These are phyloP conservation scores for Suillus subaureus DNA, from an alignment of 768 basidiomycete species.

Conservation along the genomic window DNA sequence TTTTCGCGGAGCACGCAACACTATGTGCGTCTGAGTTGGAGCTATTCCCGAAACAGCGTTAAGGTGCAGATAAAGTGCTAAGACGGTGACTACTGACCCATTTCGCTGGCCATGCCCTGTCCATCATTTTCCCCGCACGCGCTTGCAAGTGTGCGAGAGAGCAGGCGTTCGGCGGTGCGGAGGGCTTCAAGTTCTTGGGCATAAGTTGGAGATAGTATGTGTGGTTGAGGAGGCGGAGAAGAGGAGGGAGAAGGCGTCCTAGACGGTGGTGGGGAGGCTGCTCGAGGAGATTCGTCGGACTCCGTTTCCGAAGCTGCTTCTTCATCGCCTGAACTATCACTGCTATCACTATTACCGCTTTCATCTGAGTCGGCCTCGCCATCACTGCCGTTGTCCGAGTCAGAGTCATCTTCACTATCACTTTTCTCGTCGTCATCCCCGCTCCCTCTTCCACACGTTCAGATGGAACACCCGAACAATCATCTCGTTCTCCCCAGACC, in stretches of 20 bases:
- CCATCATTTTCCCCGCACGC: conserved; percentile 45
- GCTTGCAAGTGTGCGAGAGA: conserved; percentile 47
- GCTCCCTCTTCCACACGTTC: conserved; percentile 31
- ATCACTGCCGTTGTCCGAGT: conserved; percentile 27
- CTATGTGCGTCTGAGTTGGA: conserved; percentile 49
- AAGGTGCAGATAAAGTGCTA: neutral
- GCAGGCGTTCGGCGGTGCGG: conserved; percentile 40
- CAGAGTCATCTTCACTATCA: conserved; percentile 12
- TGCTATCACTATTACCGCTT: neutral
- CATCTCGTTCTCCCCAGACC: conserved; percentile 28
- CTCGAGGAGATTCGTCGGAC: conserved; percentile 27
- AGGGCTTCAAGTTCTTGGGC: conserved; percentile 38
- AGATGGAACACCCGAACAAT: neutral
- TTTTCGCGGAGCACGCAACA: conserved; percentile 49
- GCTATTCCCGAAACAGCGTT: conserved; percentile 27
- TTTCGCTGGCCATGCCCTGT: conserved; percentile 41
- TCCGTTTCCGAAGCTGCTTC: conserved; percentile 11
- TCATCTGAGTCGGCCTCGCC: neutral
- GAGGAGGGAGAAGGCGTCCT: conserved; percentile 15
- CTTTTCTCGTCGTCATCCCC: conserved; percentile 1
- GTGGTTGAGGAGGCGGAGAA: conserved; percentile 12
- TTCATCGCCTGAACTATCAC: conserved; percentile 10
- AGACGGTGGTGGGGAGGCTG: conserved; percentile 22
- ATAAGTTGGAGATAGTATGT: conserved; percentile 2
- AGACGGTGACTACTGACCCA: conserved; percentile 31